These are phyloP conservation scores for Cryptococcus sp. DNA, from an alignment of 1,284 basidiomycete genomes.

Conservation along the genomic window DNA sequence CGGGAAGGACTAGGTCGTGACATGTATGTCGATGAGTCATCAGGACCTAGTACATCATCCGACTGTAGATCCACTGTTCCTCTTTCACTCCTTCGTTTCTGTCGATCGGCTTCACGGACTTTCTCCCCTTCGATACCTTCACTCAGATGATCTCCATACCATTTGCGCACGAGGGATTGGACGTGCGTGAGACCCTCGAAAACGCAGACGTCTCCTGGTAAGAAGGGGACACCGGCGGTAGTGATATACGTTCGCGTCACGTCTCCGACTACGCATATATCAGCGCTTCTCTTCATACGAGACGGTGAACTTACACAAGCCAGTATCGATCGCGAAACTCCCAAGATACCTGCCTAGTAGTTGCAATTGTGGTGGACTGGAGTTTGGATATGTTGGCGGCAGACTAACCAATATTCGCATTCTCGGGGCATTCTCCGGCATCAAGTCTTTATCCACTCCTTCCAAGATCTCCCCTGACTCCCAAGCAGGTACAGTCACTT, in stretches of 20 bases:
- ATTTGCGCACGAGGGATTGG: slow-evolving; percentile 60
- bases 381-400: slow-evolving; percentile 64
- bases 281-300: background rate
- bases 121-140: slow-evolving; percentile 58
- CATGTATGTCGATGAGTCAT: background rate
- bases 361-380: slow-evolving; percentile 72
- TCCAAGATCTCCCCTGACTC: slow-evolving; percentile 49
- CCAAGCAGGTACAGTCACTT: slow-evolving; percentile 53
- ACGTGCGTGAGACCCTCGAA: slow-evolving; percentile 82
- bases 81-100: background rate
- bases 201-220: slow-evolving; percentile 68
- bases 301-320: slow-evolving; percentile 35
- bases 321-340: slow-evolving; percentile 50
- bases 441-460: slow-evolving; percentile 9
- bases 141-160: slow-evolving; percentile 65
- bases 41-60: background rate
- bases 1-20: slow-evolving; percentile 7
- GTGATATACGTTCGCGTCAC: slow-evolving; percentile 79
- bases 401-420: slow-evolving; percentile 69
- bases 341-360: slow-evolving; percentile 82
- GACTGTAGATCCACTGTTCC: background rate
- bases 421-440: slow-evolving; percentile 30
- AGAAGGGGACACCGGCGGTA: slow-evolving; percentile 66
- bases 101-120: slow-evolving; percentile 44
- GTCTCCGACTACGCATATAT: slow-evolving; percentile 43